Base-by-base conservation (phyloP, 139 green algal species). In the Closterium sp. region DNA sequence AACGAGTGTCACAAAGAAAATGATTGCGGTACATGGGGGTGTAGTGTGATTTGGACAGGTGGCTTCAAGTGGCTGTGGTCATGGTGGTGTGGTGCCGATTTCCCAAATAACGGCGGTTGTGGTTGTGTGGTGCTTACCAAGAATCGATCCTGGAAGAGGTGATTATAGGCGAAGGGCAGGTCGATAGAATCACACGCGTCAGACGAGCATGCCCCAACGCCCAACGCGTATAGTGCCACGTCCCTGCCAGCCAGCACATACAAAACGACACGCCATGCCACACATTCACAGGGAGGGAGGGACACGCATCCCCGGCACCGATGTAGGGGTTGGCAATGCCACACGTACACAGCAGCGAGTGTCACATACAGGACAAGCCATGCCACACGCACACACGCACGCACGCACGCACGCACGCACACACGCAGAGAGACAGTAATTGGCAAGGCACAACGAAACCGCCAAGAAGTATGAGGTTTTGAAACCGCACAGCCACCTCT, bases 221-320 rank as follows among this genome's bases (percentile, higher is more conserved):
- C 38, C 27, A 93, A 89, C 31, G 91, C 91, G 3, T 93, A 93
- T n/a, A 93, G 38, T 45, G 88, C 88, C 91, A 93, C 91, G 9
- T 93, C 91, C 38, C 91, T 93, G 90, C 73, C 88, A 62, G n/a
- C n/a, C n/a, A 73, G 62, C 73, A 9, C 62, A 90, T 24, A 29
- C 34, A 88, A 21, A 24, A 3, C 11, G 42, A 90, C 28, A 90
- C 11, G 34, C 10, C 29, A 30, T 90, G 11, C n/a, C 34, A 29
- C 73, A 91, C 10, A 91, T 10, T 29, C 31, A 29, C 24, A 32
- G 29, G 38, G 38, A 70, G n/a, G n/a, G n/a, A 70, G 45, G 45
- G 62, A 27, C 62, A 79, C 62, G 27, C 19, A 24, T 79, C 32
- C 32, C 32, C 32, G 45, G 19, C 62, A 79, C 17, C 7, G 19